Evolutionary conservation across 306 rosid genomes (phyloP), one percentile per base, ranked within the genome.

Genomic region (Begonia peltatifolia): DNA sequence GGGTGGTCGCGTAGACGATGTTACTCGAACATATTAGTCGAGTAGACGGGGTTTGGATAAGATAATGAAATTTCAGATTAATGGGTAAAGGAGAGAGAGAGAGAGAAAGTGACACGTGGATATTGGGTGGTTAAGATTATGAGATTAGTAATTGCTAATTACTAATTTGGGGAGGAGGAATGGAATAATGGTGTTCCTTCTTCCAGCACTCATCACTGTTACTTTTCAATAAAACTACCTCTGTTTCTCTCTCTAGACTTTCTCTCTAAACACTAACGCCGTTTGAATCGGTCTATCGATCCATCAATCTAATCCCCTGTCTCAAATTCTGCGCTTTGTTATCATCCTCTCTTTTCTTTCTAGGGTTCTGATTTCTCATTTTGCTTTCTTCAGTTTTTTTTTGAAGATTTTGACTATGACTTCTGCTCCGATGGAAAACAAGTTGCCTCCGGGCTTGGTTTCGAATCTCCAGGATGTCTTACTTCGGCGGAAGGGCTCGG

Each of bases 391-490:
- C 11, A 4, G 47, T 7, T 65, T 5, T 42, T 11, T 17, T 46
- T 20, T 13, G 2, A 9, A 2, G 41, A 41, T 43, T 10, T 52
- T 14, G 41, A 50, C 54, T 49, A 66, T 66, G 77, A 68, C 79
- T 61, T 81, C 83, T 17, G 65, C 76, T 69, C 54, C 94, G 16
- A 60, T 65, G 30, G 73, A 59, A 58, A 74, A 69, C 58, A 90
- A 59, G 60, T 66, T 90, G 82, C 99, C 92, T 49, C 86, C 95
- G 22, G 95, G 92, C 43, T 75, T 90, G 64, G 94, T 90, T 56
- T 80, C 99, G 62, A 90, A 81, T 75, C 92, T 90, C 2, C 92
- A 90, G 56, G 86, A 79, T 47, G 88, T 64, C 9, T 80, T 83
- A 55, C 84, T 61, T 47, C 79, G 66, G 59, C 55, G 75, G 52